phyloP scores from a whole-genome alignment of 495 filamentous ascomycete genomes.

The Aspergillus conjunctus region DNA sequence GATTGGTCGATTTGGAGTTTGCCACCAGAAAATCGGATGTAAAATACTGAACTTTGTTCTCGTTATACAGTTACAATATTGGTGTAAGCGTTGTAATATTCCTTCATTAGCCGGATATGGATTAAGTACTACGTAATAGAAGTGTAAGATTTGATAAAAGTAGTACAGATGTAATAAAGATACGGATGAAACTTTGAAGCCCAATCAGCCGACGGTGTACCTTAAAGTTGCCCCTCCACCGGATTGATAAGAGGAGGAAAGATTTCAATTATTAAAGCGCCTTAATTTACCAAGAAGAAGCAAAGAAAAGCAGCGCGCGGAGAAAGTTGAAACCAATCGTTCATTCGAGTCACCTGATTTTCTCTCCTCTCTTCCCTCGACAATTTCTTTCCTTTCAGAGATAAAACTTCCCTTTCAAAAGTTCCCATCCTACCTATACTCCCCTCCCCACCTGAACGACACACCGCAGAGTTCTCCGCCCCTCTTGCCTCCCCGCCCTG shows the following conservation, averaged over 20 bases:
- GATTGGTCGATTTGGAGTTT: neutral
- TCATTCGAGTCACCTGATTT: neutral
- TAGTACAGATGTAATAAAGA: too few relatives aligned
- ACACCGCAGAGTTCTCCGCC: neutral
- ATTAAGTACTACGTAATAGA: too few relatives aligned
- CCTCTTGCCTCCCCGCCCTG: neutral
- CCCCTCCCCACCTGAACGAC: neutral
- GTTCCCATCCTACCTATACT: neutral
- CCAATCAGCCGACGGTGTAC: too few relatives aligned
- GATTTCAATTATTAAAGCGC: too few relatives aligned
- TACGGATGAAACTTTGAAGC: too few relatives aligned
- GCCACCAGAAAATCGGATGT: neutral
- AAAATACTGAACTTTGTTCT: neutral
- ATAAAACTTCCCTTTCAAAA: neutral
- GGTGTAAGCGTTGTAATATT: too few relatives aligned
- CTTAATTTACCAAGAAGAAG: too few relatives aligned
- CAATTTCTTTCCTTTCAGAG: neutral
- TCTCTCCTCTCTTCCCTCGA: neutral
- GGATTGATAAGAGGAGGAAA: conserved; percentile 1
- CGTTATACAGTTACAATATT: neutral
- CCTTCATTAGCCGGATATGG: too few relatives aligned
- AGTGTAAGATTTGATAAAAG: too few relatives aligned
- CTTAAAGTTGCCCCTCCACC: neutral
- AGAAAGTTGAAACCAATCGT: neutral
- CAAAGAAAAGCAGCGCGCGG: too few relatives aligned